These are phyloP conservation scores for Cercospora zeina DNA, from an alignment of 2,329 filamentous ascomycete species.

Conservation along the genomic window DNA sequence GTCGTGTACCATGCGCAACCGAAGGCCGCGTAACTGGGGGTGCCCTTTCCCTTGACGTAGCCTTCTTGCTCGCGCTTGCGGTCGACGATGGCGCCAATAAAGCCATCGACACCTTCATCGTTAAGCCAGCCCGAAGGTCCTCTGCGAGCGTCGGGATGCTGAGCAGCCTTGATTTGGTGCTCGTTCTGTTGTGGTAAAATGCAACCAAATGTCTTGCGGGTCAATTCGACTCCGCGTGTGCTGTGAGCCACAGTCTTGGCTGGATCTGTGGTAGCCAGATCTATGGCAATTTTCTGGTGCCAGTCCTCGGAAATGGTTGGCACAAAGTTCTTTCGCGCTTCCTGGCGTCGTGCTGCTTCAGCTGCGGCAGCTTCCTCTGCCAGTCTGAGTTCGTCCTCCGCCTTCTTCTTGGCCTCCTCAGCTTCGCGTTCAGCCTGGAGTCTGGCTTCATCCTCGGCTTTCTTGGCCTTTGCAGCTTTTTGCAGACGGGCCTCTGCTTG, in stretches of 20 bases:
- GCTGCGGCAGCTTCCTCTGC: slow-evolving; percentile 19
- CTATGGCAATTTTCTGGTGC: slow-evolving; percentile 42
- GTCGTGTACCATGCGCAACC: slow-evolving; percentile 66
- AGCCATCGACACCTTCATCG: slow-evolving; percentile 71
- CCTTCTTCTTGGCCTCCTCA: slow-evolving; percentile 19
- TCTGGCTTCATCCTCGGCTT: slow-evolving; percentile 19
- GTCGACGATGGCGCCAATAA: slow-evolving; percentile 61
- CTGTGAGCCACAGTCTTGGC: slow-evolving; percentile 35
- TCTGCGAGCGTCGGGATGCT: not conserved
- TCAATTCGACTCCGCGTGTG: slow-evolving; percentile 48
- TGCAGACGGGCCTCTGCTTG: slow-evolving; percentile 13
- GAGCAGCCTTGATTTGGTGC: slow-evolving; percentile 1
- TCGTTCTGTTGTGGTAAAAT: slow-evolving; percentile 50
- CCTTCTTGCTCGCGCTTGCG: slow-evolving; percentile 58
- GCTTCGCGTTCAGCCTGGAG: slow-evolving; percentile 21
- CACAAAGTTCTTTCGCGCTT: slow-evolving; percentile 22
- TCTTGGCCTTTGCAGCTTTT: slow-evolving; percentile 14
- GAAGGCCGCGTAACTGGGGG: slow-evolving; percentile 56
- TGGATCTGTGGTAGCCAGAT: slow-evolving; percentile 35
- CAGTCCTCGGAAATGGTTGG: slow-evolving; percentile 43
- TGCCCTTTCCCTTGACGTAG: slow-evolving; percentile 50
- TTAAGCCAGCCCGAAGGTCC: slow-evolving; percentile 65
- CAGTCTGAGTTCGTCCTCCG: slow-evolving; percentile 20
- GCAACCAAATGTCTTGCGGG: slow-evolving; percentile 62
- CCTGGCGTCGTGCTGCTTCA: slow-evolving; percentile 13